Conservation (phyloP, 177 flowering plant genomes). For the Telopea speciosissima region DNA sequence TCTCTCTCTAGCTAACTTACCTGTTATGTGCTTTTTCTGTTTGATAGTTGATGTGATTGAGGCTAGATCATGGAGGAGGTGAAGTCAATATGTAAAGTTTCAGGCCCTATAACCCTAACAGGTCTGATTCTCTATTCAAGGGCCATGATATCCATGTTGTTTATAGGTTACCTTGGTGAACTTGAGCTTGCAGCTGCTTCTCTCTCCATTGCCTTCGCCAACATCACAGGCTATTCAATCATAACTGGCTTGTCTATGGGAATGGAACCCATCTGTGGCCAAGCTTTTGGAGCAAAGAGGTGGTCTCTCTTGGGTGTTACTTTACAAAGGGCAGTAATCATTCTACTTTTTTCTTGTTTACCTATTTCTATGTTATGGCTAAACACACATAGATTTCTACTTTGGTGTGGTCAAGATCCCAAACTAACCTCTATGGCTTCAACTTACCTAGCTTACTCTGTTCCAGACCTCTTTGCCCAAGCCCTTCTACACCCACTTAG, state of each 20-base stretch:
- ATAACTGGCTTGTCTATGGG: constrained; percentile 46
- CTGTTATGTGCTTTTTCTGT: too few species aligned
- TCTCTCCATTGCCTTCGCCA: constrained; percentile 41
- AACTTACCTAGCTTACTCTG: constrained; percentile 30
- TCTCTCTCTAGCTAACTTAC: too few species aligned
- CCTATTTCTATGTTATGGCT: constrained; percentile 45
- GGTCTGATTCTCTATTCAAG: constrained; percentile 18
- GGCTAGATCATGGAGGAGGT: constrained; percentile 18
- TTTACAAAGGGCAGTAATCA: constrained; percentile 29
- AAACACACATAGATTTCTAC: constrained; percentile 33
- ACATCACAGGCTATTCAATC: constrained; percentile 47
- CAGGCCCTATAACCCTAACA: constrained; percentile 16
- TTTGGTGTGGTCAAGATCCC: constrained; percentile 38
- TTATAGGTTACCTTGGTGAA: constrained; percentile 29
- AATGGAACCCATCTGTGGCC: constrained; percentile 60
- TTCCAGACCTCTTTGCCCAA: constrained; percentile 49
- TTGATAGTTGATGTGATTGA: constrained; percentile 8
- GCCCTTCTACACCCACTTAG: constrained; percentile 39
- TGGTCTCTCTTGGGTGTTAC: constrained; percentile 38
- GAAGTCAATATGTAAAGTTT: constrained; percentile 13
- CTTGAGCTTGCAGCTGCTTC: constrained; percentile 24
- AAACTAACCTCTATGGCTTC: constrained; percentile 34
- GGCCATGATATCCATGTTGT: constrained; percentile 26
- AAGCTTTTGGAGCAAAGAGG: constrained; percentile 54
- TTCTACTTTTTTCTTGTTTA: constrained; percentile 34